Percentiles rank a stretch among this genome's conserved stretches.
Evolutionary conservation across 768 basidiomycete species (phyloP).

Genomic region (Macrolepiota albuminosa): DNA sequence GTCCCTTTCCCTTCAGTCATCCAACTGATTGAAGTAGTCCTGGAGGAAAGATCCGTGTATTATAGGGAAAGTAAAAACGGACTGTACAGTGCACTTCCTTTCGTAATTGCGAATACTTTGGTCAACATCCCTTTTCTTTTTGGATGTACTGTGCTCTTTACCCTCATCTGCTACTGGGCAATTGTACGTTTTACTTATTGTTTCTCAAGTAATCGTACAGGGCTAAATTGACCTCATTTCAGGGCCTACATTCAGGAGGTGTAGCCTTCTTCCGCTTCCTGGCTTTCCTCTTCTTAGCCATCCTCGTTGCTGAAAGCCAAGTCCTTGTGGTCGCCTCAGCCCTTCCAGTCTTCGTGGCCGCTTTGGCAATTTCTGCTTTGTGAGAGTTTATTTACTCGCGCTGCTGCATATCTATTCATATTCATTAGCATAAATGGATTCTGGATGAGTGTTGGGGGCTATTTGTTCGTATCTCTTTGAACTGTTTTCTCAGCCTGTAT

Average conservation of each 20-base stretch:
- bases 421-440: constrained; percentile 39
- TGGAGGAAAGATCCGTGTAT: constrained; percentile 57
- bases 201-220: neutral
- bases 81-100: constrained; percentile 48
- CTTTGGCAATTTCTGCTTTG: constrained; percentile 51
- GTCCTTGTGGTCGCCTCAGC: constrained; percentile 44
- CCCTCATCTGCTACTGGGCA: constrained; percentile 47
- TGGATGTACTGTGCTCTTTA: constrained; percentile 41
- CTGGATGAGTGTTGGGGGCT: constrained; percentile 55
- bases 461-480: constrained; percentile 27
- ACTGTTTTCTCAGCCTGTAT: neutral
- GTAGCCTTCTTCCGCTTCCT: constrained; percentile 51
- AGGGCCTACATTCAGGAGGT: constrained; percentile 48
- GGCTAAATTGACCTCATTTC: neutral
- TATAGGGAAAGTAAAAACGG: constrained; percentile 55
- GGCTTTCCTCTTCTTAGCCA: constrained; percentile 46
- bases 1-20: neutral
- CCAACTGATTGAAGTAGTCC: constrained; percentile 25
- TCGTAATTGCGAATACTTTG: constrained; percentile 49
- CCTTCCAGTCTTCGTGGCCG: constrained; percentile 56
- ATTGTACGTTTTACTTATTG: constrained; percentile 29
- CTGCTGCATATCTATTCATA: neutral
- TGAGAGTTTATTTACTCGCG: constrained; percentile 11
- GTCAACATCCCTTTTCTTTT: constrained; percentile 53
- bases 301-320: constrained; percentile 50